Evolutionary conservation across 2,329 filamentous ascomycete genomes (phyloP).

Genomic region (Aspergillus sp.): DNA sequence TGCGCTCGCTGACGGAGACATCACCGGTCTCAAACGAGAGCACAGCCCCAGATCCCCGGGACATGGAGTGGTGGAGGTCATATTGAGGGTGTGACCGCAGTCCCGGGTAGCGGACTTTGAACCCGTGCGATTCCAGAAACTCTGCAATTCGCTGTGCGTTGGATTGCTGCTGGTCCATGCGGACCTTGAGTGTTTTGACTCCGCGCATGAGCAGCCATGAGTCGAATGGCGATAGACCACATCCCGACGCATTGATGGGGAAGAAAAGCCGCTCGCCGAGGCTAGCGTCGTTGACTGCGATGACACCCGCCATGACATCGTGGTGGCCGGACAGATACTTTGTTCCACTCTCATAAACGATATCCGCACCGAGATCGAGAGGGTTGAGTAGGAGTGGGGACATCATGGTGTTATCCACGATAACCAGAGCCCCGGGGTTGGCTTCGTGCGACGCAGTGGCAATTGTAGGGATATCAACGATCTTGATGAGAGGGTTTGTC

Average conservation of each 20-base stretch:
- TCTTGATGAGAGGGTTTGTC: conserved; percentile 97
- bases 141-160: conserved; percentile 89
- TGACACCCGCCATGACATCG: conserved; percentile 97
- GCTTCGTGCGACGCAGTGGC: conserved; percentile 72
- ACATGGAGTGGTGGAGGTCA: conserved; percentile 92
- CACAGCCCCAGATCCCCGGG: conserved; percentile 89
- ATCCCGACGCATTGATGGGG: conserved; percentile 94
- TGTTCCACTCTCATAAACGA: conserved; percentile 96
- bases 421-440: conserved; percentile 77
- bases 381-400: conserved; percentile 93
- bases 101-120: conserved; percentile 92
- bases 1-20: conserved; percentile 76
- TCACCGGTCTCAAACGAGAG: conserved; percentile 96
- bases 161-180: conserved; percentile 97
- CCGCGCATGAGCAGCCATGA: conserved; percentile 93
- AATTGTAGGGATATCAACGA: conserved; percentile 85
- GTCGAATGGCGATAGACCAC: conserved; percentile 91
- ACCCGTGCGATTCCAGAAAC: conserved; percentile 87
- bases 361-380: conserved; percentile 88
- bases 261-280: conserved; percentile 92
- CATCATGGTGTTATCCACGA: conserved; percentile 99
- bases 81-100: conserved; percentile 95
- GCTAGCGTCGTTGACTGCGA: conserved; percentile 80
- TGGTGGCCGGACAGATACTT: conserved; percentile 98
- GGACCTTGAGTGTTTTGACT: conserved; percentile 93